These are phyloP conservation scores for Fusarium citri DNA, from an alignment of 2,329 filamentous ascomycete species.

Conservation along the genomic window DNA sequence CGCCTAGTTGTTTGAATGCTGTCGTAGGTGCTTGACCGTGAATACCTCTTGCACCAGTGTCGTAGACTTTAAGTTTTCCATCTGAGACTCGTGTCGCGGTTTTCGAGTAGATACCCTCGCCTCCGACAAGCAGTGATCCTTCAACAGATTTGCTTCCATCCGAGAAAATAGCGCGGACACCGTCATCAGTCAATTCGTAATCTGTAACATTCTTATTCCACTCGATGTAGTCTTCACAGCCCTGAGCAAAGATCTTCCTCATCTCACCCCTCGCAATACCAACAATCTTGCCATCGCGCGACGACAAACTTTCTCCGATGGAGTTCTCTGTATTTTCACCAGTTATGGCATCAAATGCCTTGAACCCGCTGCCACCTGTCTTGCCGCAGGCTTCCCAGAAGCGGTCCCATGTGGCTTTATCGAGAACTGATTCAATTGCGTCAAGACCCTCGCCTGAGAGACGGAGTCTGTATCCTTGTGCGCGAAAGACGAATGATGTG, in stretches of 20 bases:
- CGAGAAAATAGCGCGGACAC: slow-evolving; percentile 68
- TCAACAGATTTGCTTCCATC: slow-evolving; percentile 70
- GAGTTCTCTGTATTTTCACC: slow-evolving; percentile 56
- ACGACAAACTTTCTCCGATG: slow-evolving; percentile 54
- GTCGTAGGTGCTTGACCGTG: slow-evolving; percentile 73
- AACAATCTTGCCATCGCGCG: slow-evolving; percentile 68
- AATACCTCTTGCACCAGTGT: slow-evolving; percentile 72
- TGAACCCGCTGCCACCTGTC: slow-evolving; percentile 67
- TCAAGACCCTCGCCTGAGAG: slow-evolving; percentile 67
- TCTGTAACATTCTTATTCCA: slow-evolving; percentile 68
- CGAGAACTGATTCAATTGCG: slow-evolving; percentile 69
- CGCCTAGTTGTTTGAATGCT: slow-evolving; percentile 70
- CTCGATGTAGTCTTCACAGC: slow-evolving; percentile 65
- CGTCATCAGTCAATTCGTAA: slow-evolving; percentile 66
- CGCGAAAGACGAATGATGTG: slow-evolving; percentile 62
- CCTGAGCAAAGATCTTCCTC: slow-evolving; percentile 67
- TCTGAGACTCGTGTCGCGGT: slow-evolving; percentile 69
- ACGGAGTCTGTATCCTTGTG: slow-evolving; percentile 71
- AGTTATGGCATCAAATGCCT: slow-evolving; percentile 63
- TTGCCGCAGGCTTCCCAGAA: slow-evolving; percentile 71
- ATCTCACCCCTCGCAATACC: slow-evolving; percentile 73
- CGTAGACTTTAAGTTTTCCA: slow-evolving; percentile 70
- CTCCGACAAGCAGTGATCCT: slow-evolving; percentile 69
- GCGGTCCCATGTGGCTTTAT: slow-evolving; percentile 57
- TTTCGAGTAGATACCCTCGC: slow-evolving; percentile 71